Conservation (phyloP, 2,329 filamentous ascomycete species). For the Hypoxylon sp. region DNA sequence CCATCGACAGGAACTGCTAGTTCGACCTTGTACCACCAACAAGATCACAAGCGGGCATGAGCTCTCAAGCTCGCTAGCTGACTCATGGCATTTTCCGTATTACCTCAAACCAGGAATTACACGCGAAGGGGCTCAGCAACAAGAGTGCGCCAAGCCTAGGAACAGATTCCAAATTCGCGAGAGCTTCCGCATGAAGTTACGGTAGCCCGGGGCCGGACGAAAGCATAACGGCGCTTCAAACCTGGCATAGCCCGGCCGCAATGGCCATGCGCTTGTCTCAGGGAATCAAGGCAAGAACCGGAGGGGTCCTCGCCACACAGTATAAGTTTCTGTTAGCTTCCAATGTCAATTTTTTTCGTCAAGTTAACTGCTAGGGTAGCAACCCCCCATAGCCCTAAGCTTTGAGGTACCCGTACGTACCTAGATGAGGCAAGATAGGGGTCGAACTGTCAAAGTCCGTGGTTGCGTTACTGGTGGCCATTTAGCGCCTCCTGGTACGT, state of each 20-base stretch:
- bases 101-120: not conserved
- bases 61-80: not conserved
- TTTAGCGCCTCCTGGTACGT: constrained; percentile 23
- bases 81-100: not conserved
- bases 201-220: not conserved
- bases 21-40: not conserved
- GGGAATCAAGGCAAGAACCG: not conserved
- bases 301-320: constrained; percentile 5
- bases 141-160: not conserved
- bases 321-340: not conserved
- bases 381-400: constrained; percentile 1
- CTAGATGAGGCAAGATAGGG: constrained; percentile 8
- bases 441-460: constrained; percentile 22
- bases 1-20: not conserved
- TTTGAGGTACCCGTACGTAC: not conserved
- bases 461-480: not conserved
- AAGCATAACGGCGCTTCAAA: not conserved
- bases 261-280: not conserved
- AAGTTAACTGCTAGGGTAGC: no score
- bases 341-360: not conserved
- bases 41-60: not conserved
- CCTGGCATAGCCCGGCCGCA: not conserved
- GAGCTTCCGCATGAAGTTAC: not conserved
- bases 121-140: not conserved
- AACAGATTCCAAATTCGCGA: not conserved